phyloP scores from a whole-genome alignment of 2,329 filamentous ascomycete genomes.

The Acrocalymma vagum region DNA sequence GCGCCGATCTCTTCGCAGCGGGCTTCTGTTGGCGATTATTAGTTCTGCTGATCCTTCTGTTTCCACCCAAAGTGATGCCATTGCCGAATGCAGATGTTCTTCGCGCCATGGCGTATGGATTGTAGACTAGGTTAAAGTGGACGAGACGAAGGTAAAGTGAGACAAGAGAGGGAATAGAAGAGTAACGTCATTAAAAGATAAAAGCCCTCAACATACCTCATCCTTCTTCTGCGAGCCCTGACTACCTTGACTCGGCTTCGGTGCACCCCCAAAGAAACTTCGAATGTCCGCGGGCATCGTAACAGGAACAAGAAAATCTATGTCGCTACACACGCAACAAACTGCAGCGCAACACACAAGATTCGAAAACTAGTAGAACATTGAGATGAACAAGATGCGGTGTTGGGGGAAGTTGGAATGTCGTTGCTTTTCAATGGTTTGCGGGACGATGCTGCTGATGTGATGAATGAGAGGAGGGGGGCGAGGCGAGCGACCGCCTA shows the following conservation, averaged over 20 bases:
- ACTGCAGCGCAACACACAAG: conserved; percentile 2
- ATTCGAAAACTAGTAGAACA: too few relatives aligned
- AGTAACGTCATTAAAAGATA: background rate
- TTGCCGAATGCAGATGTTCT: conserved; percentile 1
- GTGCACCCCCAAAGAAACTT: conserved; percentile 88
- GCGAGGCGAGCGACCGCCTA: conserved; percentile 7
- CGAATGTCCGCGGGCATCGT: conserved; percentile 88
- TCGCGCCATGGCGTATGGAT: conserved; percentile 6
- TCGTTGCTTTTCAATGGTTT: too few relatives aligned
- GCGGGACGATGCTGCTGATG: too few relatives aligned
- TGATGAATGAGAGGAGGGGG: conserved; percentile 3
- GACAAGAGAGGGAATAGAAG: conserved; percentile 1
- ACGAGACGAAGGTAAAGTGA: background rate
- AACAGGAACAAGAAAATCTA: conserved; percentile 1
- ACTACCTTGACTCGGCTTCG: conserved; percentile 61
- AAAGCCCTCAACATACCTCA: conserved; percentile 31
- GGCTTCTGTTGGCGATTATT: conserved; percentile 23
- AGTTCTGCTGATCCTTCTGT: too few relatives aligned
- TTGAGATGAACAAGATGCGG: too few relatives aligned
- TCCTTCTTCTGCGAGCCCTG: conserved; percentile 41
- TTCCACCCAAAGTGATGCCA: conserved; percentile 2
- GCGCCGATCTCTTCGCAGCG: conserved; percentile 45
- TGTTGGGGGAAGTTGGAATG: too few relatives aligned
- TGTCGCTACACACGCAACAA: background rate
- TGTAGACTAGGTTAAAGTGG: background rate